phyloP scores from a whole-genome alignment of 164 flowering plant species.

The Chimonanthus praecox region DNA sequence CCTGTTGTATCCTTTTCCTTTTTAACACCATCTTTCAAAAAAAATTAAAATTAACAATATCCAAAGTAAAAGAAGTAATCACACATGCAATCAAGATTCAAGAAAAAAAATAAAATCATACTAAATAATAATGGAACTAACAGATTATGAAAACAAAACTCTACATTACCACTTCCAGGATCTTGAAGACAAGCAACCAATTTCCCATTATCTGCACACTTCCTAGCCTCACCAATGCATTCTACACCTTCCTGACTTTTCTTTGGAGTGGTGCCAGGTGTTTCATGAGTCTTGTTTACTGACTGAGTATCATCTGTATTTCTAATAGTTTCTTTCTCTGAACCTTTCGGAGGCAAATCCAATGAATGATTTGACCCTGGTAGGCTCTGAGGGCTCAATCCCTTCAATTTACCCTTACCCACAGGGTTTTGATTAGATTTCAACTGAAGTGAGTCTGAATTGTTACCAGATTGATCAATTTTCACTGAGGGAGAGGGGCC shows the following conservation, averaged over 20 bases:
- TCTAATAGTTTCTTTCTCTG: not conserved
- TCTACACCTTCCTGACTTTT: not conserved
- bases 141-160: not conserved
- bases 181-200: conserved; percentile 29
- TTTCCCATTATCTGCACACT: conserved; percentile 15
- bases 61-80: not conserved
- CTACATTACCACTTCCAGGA: conserved; percentile 18
- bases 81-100: too few species aligned
- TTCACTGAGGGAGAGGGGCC: conserved; percentile 12
- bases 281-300: too few species aligned
- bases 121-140: not conserved
- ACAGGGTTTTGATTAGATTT: not conserved
- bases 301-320: not conserved
- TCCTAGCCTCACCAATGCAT: conserved; percentile 14
- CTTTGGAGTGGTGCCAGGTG: not conserved
- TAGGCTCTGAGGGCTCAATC: not conserved
- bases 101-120: too few species aligned
- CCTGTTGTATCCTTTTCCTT: not conserved
- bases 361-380: not conserved
- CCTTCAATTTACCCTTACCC: not conserved
- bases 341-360: not conserved
- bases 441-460: not conserved
- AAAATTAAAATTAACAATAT: not conserved
- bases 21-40: not conserved
- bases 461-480: not conserved